Evolutionary conservation across 345 rosid species (phyloP).

Genomic region (Populus deltoides): DNA sequence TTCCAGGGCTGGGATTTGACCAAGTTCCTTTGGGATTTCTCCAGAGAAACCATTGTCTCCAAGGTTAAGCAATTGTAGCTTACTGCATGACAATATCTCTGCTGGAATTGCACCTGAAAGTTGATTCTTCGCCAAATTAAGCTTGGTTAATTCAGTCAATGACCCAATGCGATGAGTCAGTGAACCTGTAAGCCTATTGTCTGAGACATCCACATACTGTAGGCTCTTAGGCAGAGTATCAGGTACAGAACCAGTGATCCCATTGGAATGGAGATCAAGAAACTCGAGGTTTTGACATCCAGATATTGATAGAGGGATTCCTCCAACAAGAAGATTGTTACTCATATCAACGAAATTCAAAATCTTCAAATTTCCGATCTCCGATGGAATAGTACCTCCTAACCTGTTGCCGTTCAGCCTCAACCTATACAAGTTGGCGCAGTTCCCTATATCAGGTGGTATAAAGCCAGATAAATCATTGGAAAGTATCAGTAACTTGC

Average conservation of each 20-base stretch:
- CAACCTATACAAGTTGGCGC: conserved; percentile 62
- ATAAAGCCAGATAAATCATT: conserved; percentile 73
- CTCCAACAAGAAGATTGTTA: conserved; percentile 59
- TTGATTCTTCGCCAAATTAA: conserved; percentile 62
- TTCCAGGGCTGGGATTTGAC: conserved; percentile 67
- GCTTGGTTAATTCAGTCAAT: conserved; percentile 70
- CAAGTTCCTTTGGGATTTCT: conserved; percentile 72
- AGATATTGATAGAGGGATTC: conserved; percentile 52
- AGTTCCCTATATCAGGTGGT: conserved; percentile 82
- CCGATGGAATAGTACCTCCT: conserved; percentile 69
- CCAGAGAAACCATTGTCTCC: conserved; percentile 72
- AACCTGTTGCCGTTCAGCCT: conserved; percentile 69
- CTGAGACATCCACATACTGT: conserved; percentile 68
- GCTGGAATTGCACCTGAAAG: conserved; percentile 67
- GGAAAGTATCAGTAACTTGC: conserved; percentile 73
- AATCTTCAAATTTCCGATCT: conserved; percentile 57
- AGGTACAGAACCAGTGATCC: conserved; percentile 64
- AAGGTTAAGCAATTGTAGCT: conserved; percentile 67
- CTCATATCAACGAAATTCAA: conserved; percentile 79
- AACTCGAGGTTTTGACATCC: conserved; percentile 67
- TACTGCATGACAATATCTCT: conserved; percentile 65
- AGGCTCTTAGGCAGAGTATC: conserved; percentile 61
- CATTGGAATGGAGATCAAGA: conserved; percentile 77
- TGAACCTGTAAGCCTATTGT: conserved; percentile 62
- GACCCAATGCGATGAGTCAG: conserved; percentile 57